Conservation (phyloP, 2,329 filamentous ascomycete species). For the Sporothrix luriei region DNA sequence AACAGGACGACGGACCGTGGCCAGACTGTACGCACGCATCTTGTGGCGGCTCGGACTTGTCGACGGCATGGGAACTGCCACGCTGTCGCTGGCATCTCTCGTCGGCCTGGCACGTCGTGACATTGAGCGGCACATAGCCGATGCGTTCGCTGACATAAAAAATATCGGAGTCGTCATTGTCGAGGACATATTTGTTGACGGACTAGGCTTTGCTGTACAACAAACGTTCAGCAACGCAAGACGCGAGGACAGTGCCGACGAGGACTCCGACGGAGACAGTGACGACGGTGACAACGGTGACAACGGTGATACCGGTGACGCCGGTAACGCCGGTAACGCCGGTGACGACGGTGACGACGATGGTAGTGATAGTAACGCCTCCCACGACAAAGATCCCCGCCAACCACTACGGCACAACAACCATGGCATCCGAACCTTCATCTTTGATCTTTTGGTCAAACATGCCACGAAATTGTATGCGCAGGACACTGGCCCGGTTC, state of each 20-base stretch:
- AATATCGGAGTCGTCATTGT: background rate
- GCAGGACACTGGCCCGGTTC: background rate
- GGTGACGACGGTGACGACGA: too few relatives aligned
- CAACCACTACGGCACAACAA: background rate
- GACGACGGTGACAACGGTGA: too few relatives aligned
- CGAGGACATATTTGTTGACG: background rate
- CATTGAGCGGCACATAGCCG: background rate
- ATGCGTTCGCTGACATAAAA: background rate
- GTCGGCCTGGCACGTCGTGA: background rate
- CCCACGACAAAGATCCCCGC: background rate
- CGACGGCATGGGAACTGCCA: background rate
- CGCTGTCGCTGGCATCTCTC: background rate
- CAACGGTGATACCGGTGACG: too few relatives aligned
- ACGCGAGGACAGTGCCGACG: background rate
- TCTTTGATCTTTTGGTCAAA: background rate
- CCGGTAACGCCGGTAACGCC: too few relatives aligned
- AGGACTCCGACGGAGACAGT: background rate
- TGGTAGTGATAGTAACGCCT: background rate
- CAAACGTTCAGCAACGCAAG: background rate
- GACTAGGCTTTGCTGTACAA: too few relatives aligned
- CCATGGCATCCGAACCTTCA: background rate
- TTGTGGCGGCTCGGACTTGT: constrained; percentile 5
- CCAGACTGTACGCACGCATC: background rate
- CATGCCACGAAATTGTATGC: background rate
- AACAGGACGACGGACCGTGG: constrained; percentile 9